A percentile compares a stretch with the other conserved stretches of the same genome.
Conservation (phyloP, 495 filamentous ascomycete species). For the Talaromyces proteolyticus region DNA sequence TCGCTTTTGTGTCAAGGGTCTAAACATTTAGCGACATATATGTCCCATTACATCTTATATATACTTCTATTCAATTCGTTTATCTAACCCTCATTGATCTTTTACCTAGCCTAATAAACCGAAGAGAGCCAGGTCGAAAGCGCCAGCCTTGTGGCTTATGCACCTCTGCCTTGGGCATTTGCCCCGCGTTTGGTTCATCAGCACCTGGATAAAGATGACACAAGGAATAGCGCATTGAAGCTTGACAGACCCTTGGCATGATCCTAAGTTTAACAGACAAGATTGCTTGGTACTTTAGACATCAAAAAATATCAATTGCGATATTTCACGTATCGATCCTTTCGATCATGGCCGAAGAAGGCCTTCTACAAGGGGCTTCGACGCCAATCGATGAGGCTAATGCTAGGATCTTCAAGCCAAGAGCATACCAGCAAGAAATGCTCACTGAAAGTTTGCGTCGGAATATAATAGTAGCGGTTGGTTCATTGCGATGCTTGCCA, state of each 20-base stretch:
- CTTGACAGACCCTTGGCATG: background rate
- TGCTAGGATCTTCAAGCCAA: constrained; percentile 2
- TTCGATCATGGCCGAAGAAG: background rate
- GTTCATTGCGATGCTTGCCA: constrained; percentile 12
- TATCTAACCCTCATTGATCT: no score
- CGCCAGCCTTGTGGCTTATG: background rate
- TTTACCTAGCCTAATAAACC: no score
- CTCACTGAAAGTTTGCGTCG: constrained; percentile 68
- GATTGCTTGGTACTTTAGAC: background rate
- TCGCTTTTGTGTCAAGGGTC: no score
- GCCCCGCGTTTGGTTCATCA: constrained; percentile 2
- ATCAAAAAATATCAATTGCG: background rate
- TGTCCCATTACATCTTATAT: no score
- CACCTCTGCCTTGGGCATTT: background rate
- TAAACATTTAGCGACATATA: no score
- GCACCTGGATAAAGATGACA: background rate
- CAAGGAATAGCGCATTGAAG: background rate
- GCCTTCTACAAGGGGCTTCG: background rate
- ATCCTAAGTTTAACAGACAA: background rate
- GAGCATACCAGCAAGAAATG: constrained; percentile 90
- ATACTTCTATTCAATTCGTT: no score
- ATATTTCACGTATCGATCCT: background rate
- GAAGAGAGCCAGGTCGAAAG: background rate
- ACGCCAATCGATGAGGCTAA: background rate
- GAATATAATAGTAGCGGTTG: constrained; percentile 81